Conservation (phyloP, 257 asterid species). For the Plantago ovata region DNA sequence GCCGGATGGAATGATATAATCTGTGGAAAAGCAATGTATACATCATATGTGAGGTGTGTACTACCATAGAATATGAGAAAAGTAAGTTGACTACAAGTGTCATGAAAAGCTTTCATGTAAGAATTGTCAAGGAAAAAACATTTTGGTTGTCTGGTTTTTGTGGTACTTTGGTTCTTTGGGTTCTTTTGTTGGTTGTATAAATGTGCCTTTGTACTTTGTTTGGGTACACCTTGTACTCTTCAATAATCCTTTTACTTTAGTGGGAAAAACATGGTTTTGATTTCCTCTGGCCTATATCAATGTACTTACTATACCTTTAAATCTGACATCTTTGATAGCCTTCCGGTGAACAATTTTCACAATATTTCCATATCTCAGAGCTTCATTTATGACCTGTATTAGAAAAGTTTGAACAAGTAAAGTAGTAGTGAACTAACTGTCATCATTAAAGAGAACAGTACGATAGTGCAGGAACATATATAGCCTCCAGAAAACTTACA, state of each 20-base stretch:
- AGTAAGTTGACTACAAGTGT: slow-evolving; percentile 16
- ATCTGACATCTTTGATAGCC: slow-evolving; percentile 75
- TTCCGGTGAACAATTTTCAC: slow-evolving; percentile 90
- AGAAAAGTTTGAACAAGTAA: slow-evolving; percentile 23
- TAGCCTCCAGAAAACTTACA: slow-evolving; percentile 26
- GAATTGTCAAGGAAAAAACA: slow-evolving; percentile 19
- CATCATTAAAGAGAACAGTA: slow-evolving; percentile 22
- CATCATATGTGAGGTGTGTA: neutral
- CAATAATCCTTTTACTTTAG: no score
- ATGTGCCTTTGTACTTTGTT: no score
- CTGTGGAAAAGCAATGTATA: slow-evolving; percentile 25
- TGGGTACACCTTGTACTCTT: no score
- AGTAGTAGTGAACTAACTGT: slow-evolving; percentile 11
- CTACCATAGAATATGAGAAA: slow-evolving; percentile 9
- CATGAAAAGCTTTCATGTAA: slow-evolving; percentile 36
- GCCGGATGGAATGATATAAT: slow-evolving; percentile 68
- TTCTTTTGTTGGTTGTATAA: no score
- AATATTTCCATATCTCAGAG: slow-evolving; percentile 78
- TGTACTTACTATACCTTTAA: slow-evolving; percentile 40
- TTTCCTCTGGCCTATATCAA: slow-evolving; percentile 8
- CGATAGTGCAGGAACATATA: slow-evolving; percentile 1
- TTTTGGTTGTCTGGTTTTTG: neutral
- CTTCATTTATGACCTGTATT: slow-evolving; percentile 77
- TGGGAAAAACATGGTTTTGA: no score
- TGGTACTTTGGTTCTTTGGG: neutral